Percentiles rank a stretch among this genome's conserved stretches.
phyloP scores from a whole-genome alignment of 2,329 filamentous ascomycete genomes.

The Hyphodiscus sp. region DNA sequence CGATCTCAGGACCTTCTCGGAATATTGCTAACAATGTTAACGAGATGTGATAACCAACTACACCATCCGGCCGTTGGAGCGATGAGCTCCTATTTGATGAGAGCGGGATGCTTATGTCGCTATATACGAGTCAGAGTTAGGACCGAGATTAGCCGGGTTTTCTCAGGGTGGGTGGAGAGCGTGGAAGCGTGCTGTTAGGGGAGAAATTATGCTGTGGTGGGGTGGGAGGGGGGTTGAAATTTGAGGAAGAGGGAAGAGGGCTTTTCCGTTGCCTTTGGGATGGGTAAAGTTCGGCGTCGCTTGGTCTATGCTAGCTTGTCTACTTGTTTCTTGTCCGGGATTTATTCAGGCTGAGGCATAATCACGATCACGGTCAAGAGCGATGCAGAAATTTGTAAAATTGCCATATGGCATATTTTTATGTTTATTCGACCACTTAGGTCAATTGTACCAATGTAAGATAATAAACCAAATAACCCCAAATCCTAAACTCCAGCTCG shows the following conservation, averaged over 20 bases:
- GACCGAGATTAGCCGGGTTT: too few relatives aligned
- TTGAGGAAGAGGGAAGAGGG: too few relatives aligned
- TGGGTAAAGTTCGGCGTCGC: too few relatives aligned
- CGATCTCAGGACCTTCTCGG: not conserved
- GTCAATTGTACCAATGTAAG: constrained; percentile 12
- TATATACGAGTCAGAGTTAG: not conserved
- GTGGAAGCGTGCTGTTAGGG: too few relatives aligned
- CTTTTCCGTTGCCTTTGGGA: too few relatives aligned
- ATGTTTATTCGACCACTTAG: constrained; percentile 9
- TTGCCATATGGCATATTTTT: constrained; percentile 24
- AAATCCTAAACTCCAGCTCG: constrained; percentile 7
- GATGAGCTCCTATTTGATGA: not conserved
- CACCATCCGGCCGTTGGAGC: not conserved
- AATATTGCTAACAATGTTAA: not conserved
- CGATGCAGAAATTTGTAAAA: constrained; percentile 5
- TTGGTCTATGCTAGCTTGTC: too few relatives aligned
- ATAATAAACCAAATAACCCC: constrained; percentile 2
- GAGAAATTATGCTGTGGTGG: too few relatives aligned
- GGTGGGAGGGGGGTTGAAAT: too few relatives aligned
- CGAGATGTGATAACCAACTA: not conserved
- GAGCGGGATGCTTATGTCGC: not conserved
- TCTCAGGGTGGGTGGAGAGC: too few relatives aligned
- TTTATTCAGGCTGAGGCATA: not conserved
- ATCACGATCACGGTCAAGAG: not conserved
- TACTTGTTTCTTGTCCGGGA: too few relatives aligned